A percentile compares a stretch with the other conserved stretches of the same genome.
These are phyloP conservation scores for Botrytis elliptica DNA, from an alignment of 2,329 filamentous ascomycete species.

Conservation along the genomic window DNA sequence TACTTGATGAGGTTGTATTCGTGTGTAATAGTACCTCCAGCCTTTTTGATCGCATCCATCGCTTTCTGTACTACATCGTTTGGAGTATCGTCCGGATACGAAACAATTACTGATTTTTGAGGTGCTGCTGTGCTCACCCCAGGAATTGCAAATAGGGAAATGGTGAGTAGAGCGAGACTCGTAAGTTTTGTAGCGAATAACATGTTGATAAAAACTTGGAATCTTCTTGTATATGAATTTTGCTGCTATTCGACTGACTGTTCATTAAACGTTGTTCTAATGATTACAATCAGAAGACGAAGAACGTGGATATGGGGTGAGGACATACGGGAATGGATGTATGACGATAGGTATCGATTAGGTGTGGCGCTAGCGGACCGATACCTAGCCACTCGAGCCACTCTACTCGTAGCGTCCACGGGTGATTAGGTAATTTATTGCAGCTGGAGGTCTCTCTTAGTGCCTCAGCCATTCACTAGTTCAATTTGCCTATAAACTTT, in stretches of 20 bases:
- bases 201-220: conserved; percentile 49
- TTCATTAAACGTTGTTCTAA: neutral
- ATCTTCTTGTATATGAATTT: neutral
- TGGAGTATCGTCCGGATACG: conserved; percentile 67
- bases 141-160: conserved; percentile 56
- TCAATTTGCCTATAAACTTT: neutral
- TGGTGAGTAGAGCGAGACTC: conserved; percentile 56
- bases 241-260: neutral
- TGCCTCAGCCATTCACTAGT: conserved; percentile 11
- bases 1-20: conserved; percentile 69
- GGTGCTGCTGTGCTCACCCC: conserved; percentile 56
- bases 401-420: too few relatives aligned
- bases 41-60: conserved; percentile 66
- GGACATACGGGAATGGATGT: neutral
- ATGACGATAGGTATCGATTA: neutral
- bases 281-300: neutral
- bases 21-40: conserved; percentile 77
- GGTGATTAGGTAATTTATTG: conserved; percentile 1
- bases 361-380: neutral
- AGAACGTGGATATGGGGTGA: neutral
- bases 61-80: conserved; percentile 66
- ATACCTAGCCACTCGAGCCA: neutral
- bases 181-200: neutral
- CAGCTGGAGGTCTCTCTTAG: neutral
- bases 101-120: conserved; percentile 75